Evolutionary conservation across 768 basidiomycete genomes (phyloP).

Genomic region (Hypholoma fasciculare): DNA sequence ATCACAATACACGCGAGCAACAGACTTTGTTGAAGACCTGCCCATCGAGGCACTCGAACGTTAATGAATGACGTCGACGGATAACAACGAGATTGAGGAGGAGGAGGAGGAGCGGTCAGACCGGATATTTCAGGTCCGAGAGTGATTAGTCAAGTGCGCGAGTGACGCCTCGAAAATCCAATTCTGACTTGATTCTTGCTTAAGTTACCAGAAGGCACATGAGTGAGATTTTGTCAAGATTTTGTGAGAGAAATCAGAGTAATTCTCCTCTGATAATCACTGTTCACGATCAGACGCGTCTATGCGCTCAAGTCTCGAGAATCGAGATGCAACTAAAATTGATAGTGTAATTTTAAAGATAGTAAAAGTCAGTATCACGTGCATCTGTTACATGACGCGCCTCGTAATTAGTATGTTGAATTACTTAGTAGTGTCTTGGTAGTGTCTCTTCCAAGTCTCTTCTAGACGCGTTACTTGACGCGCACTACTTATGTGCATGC

Average conservation of each 20-base stretch:
- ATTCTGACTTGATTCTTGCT: neutral
- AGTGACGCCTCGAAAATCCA: neutral
- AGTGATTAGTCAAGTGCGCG: neutral
- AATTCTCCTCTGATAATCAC: neutral
- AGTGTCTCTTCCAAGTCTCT: no score
- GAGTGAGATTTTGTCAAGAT: neutral
- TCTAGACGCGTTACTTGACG: no score
- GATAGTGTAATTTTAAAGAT: no score
- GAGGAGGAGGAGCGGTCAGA: conserved; percentile 7
- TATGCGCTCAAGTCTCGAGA: neutral
- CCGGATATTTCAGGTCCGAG: neutral
- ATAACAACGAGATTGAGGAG: conserved; percentile 12
- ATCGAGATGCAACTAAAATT: neutral
- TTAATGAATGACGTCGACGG: conserved; percentile 8
- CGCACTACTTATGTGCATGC: no score
- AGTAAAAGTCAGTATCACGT: no score
- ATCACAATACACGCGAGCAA: conserved; percentile 85
- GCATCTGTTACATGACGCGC: no score
- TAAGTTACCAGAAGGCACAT: neutral
- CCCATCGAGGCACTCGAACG: conserved; percentile 45
- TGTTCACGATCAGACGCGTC: neutral
- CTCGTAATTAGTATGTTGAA: no score
- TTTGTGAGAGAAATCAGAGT: neutral
- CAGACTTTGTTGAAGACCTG: conserved; percentile 71
- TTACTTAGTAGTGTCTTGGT: no score